These are phyloP conservation scores for Tricholoma furcatifolium DNA, from an alignment of 768 basidiomycete species.

Conservation along the genomic window DNA sequence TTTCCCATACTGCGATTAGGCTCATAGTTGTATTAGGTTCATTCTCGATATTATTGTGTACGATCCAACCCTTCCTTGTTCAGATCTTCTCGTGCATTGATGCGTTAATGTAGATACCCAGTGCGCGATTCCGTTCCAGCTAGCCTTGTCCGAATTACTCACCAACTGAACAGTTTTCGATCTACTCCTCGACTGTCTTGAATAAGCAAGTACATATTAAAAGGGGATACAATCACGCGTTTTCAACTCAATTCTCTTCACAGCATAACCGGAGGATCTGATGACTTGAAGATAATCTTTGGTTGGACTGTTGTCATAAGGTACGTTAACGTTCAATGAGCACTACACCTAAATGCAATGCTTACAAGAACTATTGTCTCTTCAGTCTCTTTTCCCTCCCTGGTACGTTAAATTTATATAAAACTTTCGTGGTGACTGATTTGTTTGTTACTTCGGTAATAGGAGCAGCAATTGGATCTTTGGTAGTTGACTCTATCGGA, in stretches of 20 bases:
- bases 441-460: background rate
- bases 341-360: background rate
- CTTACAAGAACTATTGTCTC: background rate
- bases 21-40: constrained; percentile 39
- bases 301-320: constrained; percentile 86
- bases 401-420: constrained; percentile 15
- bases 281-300: constrained; percentile 58
- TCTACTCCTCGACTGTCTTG: constrained; percentile 77
- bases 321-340: constrained; percentile 38
- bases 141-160: background rate
- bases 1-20: background rate
- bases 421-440: background rate
- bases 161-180: constrained; percentile 50
- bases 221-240: background rate
- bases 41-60: constrained; percentile 79
- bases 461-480: constrained; percentile 68
- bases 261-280: constrained; percentile 57
- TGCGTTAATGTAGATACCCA: constrained; percentile 47
- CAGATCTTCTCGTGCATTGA: background rate
- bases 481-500: constrained; percentile 70
- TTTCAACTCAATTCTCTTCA: background rate
- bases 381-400: constrained; percentile 37
- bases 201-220: constrained; percentile 42
- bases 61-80: constrained; percentile 17
- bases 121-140: constrained; percentile 34